Evolutionary conservation across 768 basidiomycete genomes (phyloP).

Genomic region (Phylloporus sp.): DNA sequence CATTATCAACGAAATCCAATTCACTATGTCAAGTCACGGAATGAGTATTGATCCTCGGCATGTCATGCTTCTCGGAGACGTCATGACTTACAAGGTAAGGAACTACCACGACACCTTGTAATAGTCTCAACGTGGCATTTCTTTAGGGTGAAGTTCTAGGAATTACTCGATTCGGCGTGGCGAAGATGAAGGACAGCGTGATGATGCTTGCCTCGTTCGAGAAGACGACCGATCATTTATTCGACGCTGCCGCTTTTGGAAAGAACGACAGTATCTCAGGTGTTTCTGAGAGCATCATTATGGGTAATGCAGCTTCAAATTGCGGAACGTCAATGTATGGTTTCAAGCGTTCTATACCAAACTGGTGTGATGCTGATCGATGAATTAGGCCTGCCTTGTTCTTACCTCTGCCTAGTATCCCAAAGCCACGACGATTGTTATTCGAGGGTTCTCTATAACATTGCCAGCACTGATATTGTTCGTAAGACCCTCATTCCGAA

Average conservation of each 20-base stretch:
- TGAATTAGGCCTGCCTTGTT: constrained; percentile 34
- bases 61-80: constrained; percentile 96
- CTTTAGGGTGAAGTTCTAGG: constrained; percentile 90
- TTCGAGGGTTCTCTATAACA: constrained; percentile 33
- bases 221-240: constrained; percentile 98
- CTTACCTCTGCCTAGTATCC: constrained; percentile 29
- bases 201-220: constrained; percentile 99
- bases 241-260: constrained; percentile 94
- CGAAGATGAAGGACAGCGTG: constrained; percentile 99
- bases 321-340: constrained; percentile 92
- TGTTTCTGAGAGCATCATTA: constrained; percentile 99
- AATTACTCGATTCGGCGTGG: constrained; percentile 97
- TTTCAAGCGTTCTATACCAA: background rate
- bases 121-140: background rate
- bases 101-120: background rate
- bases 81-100: constrained; percentile 93
- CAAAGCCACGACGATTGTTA: constrained; percentile 33
- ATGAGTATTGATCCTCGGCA: constrained; percentile 99
- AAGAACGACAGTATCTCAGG: constrained; percentile 95
- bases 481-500: background rate
- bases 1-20: constrained; percentile 95
- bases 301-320: constrained; percentile 93
- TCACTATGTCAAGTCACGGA: constrained; percentile 95
- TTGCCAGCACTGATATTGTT: background rate
- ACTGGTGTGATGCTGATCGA: constrained; percentile 1